These are phyloP conservation scores for Eruca vesicaria DNA, from an alignment of 441 rosid species.

Conservation along the genomic window DNA sequence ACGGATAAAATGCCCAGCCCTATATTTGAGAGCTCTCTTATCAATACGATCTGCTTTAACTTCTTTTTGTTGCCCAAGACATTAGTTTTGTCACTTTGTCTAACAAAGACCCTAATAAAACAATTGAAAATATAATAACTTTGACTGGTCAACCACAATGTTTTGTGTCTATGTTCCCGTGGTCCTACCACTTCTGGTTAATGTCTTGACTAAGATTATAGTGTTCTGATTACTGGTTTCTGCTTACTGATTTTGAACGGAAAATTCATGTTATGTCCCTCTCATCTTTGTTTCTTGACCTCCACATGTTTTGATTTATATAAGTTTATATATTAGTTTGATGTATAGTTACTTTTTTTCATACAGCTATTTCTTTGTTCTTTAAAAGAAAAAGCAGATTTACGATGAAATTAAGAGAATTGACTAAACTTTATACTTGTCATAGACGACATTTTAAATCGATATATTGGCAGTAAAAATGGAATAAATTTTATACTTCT, in stretches of 20 bases:
- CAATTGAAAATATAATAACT: slow-evolving; percentile 18
- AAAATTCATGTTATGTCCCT: slow-evolving; percentile 25
- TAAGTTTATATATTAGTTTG: neutral
- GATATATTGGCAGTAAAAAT: neutral
- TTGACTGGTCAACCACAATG: slow-evolving; percentile 34
- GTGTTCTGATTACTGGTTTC: neutral
- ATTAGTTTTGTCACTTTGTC: slow-evolving; percentile 30
- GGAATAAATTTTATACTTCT: neutral
- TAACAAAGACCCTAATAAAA: slow-evolving; percentile 12
- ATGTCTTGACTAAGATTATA: neutral
- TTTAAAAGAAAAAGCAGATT: neutral
- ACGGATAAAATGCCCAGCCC: no score
- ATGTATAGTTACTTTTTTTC: neutral
- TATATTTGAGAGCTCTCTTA: slow-evolving; percentile 27
- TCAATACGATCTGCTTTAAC: slow-evolving; percentile 33
- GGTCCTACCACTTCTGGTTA: slow-evolving; percentile 25
- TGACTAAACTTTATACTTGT: no score
- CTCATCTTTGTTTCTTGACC: slow-evolving; percentile 17
- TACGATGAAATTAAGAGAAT: neutral
- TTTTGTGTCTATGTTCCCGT: neutral
- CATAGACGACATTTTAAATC: no score
- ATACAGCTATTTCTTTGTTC: neutral
- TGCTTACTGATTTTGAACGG: slow-evolving; percentile 10
- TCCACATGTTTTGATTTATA: neutral
- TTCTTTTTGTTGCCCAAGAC: slow-evolving; percentile 29